phyloP scores from a whole-genome alignment of 805 yeast genomes.

The Ogataea methanolica region DNA sequence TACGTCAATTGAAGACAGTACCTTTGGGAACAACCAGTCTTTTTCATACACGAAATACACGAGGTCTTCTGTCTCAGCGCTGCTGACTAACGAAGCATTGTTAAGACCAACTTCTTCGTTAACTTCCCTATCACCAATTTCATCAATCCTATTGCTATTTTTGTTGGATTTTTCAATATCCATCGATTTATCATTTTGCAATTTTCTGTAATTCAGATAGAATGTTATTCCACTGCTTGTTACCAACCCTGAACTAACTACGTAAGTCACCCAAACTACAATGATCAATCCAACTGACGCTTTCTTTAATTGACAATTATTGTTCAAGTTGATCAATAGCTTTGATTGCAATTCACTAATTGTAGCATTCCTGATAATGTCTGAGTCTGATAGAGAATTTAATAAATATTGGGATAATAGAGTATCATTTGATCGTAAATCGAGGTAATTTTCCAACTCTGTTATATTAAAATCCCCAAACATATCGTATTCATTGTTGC shows the following conservation, averaged over 20 bases:
- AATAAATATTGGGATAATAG: background rate
- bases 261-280: constrained; percentile 10
- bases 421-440: constrained; percentile 2
- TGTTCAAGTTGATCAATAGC: constrained; percentile 10
- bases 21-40: constrained; percentile 16
- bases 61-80: background rate
- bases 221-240: constrained; percentile 11
- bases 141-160: no score
- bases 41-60: constrained; percentile 11
- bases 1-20: constrained; percentile 1
- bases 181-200: background rate
- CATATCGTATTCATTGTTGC: no score
- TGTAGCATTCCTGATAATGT: constrained; percentile 9
- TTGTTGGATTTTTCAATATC: no score
- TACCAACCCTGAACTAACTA: constrained; percentile 11
- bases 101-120: background rate
- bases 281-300: constrained; percentile 16
- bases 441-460: constrained; percentile 5
- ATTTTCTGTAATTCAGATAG: constrained; percentile 6
- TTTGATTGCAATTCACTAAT: constrained; percentile 10
- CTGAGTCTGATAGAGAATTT: constrained; percentile 1
- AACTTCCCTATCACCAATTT: background rate
- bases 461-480: constrained; percentile 8
- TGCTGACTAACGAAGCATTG: background rate
- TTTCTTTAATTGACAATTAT: constrained; percentile 21